Evolutionary conservation across 371 early-diverging fungal genomes (phyloP).

Genomic region (Mucor racemosus): DNA sequence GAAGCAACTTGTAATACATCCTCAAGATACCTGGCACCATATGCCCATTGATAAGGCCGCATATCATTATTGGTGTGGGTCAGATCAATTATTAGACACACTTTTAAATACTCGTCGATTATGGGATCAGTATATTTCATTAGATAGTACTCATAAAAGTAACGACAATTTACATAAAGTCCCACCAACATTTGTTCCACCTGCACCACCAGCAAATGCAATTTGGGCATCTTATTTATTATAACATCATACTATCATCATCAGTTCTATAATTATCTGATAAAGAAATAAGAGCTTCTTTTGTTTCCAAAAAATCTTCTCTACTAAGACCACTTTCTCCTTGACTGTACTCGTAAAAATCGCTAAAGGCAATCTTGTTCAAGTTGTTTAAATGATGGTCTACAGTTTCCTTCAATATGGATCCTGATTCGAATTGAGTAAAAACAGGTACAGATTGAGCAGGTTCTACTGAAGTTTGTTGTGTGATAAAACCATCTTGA

Average conservation of each 20-base stretch:
- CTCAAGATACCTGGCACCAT: constrained; percentile 38
- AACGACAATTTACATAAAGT: constrained; percentile 27
- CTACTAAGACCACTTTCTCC: constrained; percentile 43
- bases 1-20: constrained; percentile 22
- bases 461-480: not conserved
- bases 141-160: not conserved
- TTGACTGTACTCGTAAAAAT: constrained; percentile 53
- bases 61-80: constrained; percentile 49
- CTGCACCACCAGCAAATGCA: constrained; percentile 50
- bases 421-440: constrained; percentile 48
- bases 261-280: constrained; percentile 50
- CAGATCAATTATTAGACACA: constrained; percentile 31
- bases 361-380: constrained; percentile 36
- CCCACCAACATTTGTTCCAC: constrained; percentile 44
- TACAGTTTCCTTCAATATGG: constrained; percentile 40
- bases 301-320: constrained; percentile 55
- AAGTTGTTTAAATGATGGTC: constrained; percentile 39
- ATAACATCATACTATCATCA: constrained; percentile 22
- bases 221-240: constrained; percentile 45
- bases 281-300: constrained; percentile 52
- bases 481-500: constrained; percentile 7
- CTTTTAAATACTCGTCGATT: constrained; percentile 34
- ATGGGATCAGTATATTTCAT: constrained; percentile 45
- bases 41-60: constrained; percentile 27
- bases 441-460: constrained; percentile 37